A percentile compares a stretch with the other conserved stretches of the same genome.
Conservation (phyloP, 495 filamentous ascomycete genomes). For the Peziza echinospora region DNA sequence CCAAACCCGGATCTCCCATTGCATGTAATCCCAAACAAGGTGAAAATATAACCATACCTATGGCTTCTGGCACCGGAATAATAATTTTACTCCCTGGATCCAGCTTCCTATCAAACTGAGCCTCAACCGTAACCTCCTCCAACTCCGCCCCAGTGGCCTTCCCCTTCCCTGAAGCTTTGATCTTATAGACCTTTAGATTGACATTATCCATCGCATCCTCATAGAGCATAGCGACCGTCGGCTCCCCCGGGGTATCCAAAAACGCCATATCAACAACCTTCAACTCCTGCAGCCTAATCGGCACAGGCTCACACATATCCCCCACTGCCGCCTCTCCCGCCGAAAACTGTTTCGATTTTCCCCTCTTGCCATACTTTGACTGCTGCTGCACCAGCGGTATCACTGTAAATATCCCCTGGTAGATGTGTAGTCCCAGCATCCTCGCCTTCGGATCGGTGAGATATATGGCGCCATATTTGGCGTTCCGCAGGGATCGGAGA, state of each 20-base stretch:
- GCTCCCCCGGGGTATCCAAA: conserved; percentile 49
- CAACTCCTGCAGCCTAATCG: conserved; percentile 63
- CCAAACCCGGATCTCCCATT: background rate
- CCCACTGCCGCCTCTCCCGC: conserved; percentile 33
- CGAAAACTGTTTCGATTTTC: background rate
- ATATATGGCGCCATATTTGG: conserved; percentile 26
- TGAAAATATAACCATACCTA: too few species aligned
- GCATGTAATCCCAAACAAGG: background rate
- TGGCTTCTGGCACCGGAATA: conserved; percentile 50
- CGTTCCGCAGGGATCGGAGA: conserved; percentile 11
- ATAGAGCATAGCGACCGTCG: conserved; percentile 66
- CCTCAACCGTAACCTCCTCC: conserved; percentile 25
- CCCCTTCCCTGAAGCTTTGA: background rate
- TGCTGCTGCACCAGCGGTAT: conserved; percentile 38
- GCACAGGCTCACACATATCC: conserved; percentile 43
- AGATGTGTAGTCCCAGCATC: conserved; percentile 69
- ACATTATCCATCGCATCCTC: conserved; percentile 45
- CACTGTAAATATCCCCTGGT: conserved; percentile 67
- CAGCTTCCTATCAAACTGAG: conserved; percentile 35
- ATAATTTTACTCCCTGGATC: conserved; percentile 58
- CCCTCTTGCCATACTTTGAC: conserved; percentile 7
- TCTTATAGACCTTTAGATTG: background rate
- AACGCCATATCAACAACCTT: conserved; percentile 68
- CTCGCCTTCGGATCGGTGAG: conserved; percentile 61
- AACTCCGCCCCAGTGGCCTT: background rate